These are phyloP conservation scores for Puya raimondii DNA, from an alignment of 176 grass and related monocot genomes.

Conservation along the genomic window DNA sequence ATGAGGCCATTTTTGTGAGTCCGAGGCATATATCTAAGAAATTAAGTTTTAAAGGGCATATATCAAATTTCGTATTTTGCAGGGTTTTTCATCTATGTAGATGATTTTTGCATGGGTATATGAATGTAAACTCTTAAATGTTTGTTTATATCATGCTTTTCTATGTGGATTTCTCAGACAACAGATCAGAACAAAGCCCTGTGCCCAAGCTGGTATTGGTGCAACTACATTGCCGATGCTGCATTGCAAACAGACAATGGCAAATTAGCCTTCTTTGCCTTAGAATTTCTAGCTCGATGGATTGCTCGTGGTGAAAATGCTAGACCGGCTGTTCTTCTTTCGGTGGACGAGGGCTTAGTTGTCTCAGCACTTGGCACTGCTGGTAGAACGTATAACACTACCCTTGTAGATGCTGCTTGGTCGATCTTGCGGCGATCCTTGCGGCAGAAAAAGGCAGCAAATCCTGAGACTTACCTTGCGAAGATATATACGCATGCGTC, in stretches of 20 bases:
- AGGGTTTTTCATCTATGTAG: no score
- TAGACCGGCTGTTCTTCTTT: slow-evolving; percentile 43
- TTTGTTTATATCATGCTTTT: no score
- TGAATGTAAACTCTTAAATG: no score
- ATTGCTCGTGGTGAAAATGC: slow-evolving; percentile 55
- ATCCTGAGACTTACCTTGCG: slow-evolving; percentile 67
- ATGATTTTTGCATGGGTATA: no score
- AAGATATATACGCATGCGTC: slow-evolving; percentile 93
- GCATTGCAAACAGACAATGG: slow-evolving; percentile 77
- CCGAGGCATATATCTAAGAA: no score
- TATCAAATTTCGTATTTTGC: no score
- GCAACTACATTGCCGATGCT: slow-evolving; percentile 58
- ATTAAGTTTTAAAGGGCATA: no score
- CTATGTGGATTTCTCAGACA: slow-evolving; percentile 23
- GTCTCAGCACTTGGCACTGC: slow-evolving; percentile 64
- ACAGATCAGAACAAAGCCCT: slow-evolving; percentile 79
- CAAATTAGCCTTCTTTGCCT: slow-evolving; percentile 61
- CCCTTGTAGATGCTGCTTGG: slow-evolving; percentile 75
- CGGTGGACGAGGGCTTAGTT: slow-evolving; percentile 79
- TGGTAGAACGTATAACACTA: slow-evolving; percentile 48
- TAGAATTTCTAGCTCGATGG: slow-evolving; percentile 78
- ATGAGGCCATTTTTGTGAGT: no score
- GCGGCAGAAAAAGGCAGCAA: slow-evolving; percentile 63
- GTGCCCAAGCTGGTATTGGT: slow-evolving; percentile 56
- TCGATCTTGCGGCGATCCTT: slow-evolving; percentile 58